Base-by-base conservation (phyloP, 202 grass and related monocot genomes). In the Panicum virgatum region DNA sequence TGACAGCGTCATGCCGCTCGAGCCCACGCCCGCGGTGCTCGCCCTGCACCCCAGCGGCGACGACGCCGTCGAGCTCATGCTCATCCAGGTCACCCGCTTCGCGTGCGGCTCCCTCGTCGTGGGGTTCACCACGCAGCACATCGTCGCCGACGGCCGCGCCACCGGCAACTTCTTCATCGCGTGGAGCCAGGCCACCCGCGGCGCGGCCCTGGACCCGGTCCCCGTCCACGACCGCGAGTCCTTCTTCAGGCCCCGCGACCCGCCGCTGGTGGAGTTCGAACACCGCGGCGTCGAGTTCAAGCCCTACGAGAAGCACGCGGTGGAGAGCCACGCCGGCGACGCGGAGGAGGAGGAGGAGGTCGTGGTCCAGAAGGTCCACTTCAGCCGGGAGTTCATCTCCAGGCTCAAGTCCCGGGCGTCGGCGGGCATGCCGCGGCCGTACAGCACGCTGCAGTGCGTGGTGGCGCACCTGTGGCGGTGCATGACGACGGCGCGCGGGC, bases 391-490 rank as follows among this genome's bases (percentile, higher is more conserved):
- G 13, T 87, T 92, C 72, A 51, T 89, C 8, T 34, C 64, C 9
- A 73, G 45, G 80, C 90, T 92, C 45, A 85, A 87, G 61, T 18
- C 84, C 1, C 16, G 32, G 42, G 89, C 89, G n/a, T 79, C 85
- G 1, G 38, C 63, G 0, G 54, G 83, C 12, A 37, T 72, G 51
- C 5, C 53, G 6, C 62, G 79, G 15, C 80, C 54, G 16, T 59
- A 86, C 80, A 92, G 76, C 77, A 82, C 81, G 7, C 71, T 87
- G 60, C 84, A 78, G 66, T 87, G 84, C 84, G 6, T 87, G 38
- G 63, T 82, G 45, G 90, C 84, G 9, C 87, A 92, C 62, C 81
- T 89, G 7, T 92, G 90, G 90, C 60, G 81, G 3, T 36, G 25
- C 43, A 45, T 87, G 25, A 87, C 87, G 1, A 82, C 14, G 81